A percentile compares a stretch with the other conserved stretches of the same genome.
Evolutionary conservation across 2,329 filamentous ascomycete genomes (phyloP).

Genomic region (Stemphylium lycopersici): DNA sequence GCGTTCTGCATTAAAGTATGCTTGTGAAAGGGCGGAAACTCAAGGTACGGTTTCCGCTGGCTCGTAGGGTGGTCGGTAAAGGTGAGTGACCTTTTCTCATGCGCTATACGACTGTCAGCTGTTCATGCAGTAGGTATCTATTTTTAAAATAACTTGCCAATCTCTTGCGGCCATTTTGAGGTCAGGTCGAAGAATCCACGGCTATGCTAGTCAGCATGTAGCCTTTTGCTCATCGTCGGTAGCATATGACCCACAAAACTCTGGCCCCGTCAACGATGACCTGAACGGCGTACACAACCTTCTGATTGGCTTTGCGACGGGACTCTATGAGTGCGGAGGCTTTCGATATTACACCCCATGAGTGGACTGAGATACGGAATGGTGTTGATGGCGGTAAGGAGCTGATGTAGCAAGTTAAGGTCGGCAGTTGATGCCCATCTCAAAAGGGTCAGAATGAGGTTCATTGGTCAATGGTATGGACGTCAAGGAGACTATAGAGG

Average conservation of each 20-base stretch:
- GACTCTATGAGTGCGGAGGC: slow-evolving; percentile 37
- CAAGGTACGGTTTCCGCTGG: slow-evolving; percentile 60
- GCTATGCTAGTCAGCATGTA: slow-evolving; percentile 30
- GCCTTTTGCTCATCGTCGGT: slow-evolving; percentile 15
- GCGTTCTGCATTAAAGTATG: slow-evolving; percentile 71
- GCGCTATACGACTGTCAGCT: slow-evolving; percentile 19
- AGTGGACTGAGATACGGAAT: slow-evolving; percentile 46
- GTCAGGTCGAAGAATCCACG: slow-evolving; percentile 35
- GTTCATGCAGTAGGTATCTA: too few species aligned
- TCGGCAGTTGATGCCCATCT: slow-evolving; percentile 41
- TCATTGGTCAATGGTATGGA: neutral
- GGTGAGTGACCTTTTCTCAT: slow-evolving; percentile 32
- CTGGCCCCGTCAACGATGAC: slow-evolving; percentile 37
- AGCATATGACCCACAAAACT: slow-evolving; percentile 36
- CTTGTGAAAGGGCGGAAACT: slow-evolving; percentile 74
- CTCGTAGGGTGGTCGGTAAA: slow-evolving; percentile 57
- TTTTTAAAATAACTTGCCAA: slow-evolving; percentile 22
- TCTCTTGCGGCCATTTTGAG: slow-evolving; percentile 42
- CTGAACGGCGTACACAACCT: slow-evolving; percentile 36
- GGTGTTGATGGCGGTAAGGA: slow-evolving; percentile 34
- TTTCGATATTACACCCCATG: slow-evolving; percentile 36
- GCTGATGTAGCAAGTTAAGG: slow-evolving; percentile 39
- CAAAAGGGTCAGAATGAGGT: slow-evolving; percentile 2
- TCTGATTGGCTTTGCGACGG: slow-evolving; percentile 28
- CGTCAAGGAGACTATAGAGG: neutral